Evolutionary conservation across 306 rosid genomes (phyloP).

Genomic region (Prunus fruticosa): DNA sequence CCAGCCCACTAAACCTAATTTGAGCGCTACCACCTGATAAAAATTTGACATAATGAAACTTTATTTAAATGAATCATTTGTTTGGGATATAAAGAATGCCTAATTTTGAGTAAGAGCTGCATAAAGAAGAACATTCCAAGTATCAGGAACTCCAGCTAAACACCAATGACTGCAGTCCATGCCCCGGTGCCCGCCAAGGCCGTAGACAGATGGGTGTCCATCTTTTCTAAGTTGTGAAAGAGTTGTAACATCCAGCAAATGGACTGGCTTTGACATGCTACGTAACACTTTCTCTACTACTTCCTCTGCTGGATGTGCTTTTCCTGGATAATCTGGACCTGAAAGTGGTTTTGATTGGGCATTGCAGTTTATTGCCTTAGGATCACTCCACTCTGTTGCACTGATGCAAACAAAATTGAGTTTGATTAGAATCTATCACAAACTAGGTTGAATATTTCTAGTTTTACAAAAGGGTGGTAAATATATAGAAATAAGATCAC

Average conservation of each 20-base stretch:
- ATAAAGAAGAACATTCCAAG: slow-evolving; percentile 56
- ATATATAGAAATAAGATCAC: too few species aligned
- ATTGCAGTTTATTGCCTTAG: slow-evolving; percentile 31
- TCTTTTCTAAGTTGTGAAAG: slow-evolving; percentile 65
- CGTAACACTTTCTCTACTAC: slow-evolving; percentile 41
- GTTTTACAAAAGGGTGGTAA: neutral
- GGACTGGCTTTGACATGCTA: slow-evolving; percentile 34
- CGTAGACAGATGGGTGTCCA: slow-evolving; percentile 71
- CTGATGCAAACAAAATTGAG: slow-evolving; percentile 25
- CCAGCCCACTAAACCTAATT: neutral
- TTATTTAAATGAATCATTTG: neutral
- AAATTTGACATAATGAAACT: too few species aligned
- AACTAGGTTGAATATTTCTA: neutral
- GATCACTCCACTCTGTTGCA: slow-evolving; percentile 43
- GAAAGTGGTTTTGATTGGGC: slow-evolving; percentile 32
- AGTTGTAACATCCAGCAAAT: slow-evolving; percentile 43
- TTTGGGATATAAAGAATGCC: neutral
- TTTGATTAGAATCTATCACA: neutral
- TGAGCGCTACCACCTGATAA: neutral
- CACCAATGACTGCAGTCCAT: slow-evolving; percentile 83
- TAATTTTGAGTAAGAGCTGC: slow-evolving; percentile 27
- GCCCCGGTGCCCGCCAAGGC: slow-evolving; percentile 41
- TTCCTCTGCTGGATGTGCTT: slow-evolving; percentile 43
- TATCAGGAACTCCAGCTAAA: slow-evolving; percentile 69
- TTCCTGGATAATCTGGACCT: slow-evolving; percentile 37